Conservation (phyloP, 495 filamentous ascomycete genomes). For the Venustampulla echinocandica region DNA sequence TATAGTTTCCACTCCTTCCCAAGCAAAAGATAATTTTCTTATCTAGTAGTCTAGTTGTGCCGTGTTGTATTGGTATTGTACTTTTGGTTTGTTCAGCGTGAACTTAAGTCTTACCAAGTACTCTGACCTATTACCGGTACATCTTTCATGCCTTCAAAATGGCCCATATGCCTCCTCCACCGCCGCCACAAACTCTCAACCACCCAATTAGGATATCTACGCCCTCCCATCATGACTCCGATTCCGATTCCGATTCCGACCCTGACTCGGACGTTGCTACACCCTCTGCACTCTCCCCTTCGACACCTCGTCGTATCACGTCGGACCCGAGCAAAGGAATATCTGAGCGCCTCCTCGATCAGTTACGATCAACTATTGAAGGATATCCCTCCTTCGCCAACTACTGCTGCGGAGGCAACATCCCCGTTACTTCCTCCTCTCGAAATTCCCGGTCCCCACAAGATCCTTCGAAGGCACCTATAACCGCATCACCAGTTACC, state of each 20-base stretch:
- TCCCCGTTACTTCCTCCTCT: not conserved
- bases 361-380: constrained; percentile 1
- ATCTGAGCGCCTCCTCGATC: constrained; percentile 1
- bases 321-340: not conserved
- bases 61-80: not conserved
- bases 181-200: not conserved
- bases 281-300: not conserved
- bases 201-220: not conserved
- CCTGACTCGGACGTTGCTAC: not conserved
- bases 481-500: not conserved
- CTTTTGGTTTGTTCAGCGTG: not conserved
- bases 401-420: constrained; percentile 6
- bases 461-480: not conserved
- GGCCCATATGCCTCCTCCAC: not conserved
- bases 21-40: not conserved
- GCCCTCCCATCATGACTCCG: not conserved
- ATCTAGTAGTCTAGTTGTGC: no score
- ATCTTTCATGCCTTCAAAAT: not conserved
- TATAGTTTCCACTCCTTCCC: not conserved
- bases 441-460: not conserved
- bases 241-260: not conserved
- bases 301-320: not conserved
- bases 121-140: not conserved
- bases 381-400: not conserved
- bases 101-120: not conserved